Base-by-base conservation (phyloP, 163 green algal species). In the Scenedesmus sp. region DNA sequence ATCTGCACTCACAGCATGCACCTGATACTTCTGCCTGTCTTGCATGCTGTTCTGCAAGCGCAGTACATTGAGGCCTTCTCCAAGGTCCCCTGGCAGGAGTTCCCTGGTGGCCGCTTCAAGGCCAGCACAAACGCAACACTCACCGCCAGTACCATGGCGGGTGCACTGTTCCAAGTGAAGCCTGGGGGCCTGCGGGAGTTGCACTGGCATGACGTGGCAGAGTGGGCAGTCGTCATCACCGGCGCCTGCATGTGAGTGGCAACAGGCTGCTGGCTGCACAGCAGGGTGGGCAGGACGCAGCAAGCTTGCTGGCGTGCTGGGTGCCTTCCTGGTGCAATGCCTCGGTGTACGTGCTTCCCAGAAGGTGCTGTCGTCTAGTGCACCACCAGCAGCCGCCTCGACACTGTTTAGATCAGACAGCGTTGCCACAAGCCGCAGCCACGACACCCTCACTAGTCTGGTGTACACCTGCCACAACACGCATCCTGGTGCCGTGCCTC, bases 181-280 rank as follows among this genome's bases (percentile, higher is more conserved):
- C 49, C 73, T 35, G 87, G 87, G 12, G 87, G 87, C 20, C n/a
- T 91, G 37, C 49, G 87, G 5, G 87, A 91, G 78, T 78, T 91
- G 56, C 87, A 91, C 56, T 91, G 87, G 87, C 87, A 91, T 82
- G 87, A 87, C 42, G 87, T 72, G 26, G 78, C 56, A 18, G 87
- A 91, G 43, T 91, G 87, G 87, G 87, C 87, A 18, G 51, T 91
- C 2, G 87, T 91, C 16, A 59, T 91, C 13, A 49, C 56, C 26
- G 87, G 87, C 81, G 40, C 87, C 44, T 91, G 87, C 87, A 87
- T 78, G 87, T 91, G 78, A 70, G 87, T 35, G 3, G 33, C 40
- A 35, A 24, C 24, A 35, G 35, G 3, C 12, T 80, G 70, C 12
- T 13, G 18, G 35, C 20, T 46, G 35, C 33, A 49, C 73, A 26